A percentile compares a stretch with the other conserved stretches of the same genome.
Conservation (phyloP, 140 eudicot species). For the Senecio squalidus region DNA sequence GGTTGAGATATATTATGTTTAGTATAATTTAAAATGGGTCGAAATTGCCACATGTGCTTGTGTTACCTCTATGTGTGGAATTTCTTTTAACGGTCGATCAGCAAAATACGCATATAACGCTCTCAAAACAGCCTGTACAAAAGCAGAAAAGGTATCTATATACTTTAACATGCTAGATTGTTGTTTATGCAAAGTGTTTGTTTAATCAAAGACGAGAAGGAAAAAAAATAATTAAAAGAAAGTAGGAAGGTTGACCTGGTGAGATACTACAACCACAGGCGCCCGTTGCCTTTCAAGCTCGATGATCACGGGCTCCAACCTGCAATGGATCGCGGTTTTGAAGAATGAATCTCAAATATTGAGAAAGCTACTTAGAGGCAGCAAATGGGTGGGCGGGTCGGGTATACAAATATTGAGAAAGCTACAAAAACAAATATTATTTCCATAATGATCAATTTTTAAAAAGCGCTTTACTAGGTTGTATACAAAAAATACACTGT, state of each 20-base stretch:
- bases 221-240: neutral
- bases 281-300: conserved; percentile 99
- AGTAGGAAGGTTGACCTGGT: conserved; percentile 56
- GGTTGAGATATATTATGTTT: no score
- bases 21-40: no score
- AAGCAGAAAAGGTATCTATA: conserved; percentile 1
- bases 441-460: no score
- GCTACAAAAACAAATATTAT: no score
- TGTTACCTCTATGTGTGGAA: conserved; percentile 96
- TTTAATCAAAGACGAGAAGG: neutral
- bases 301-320: conserved; percentile 96
- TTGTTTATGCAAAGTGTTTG: neutral
- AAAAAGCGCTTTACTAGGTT: no score
- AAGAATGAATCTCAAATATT: neutral
- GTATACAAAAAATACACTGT: no score
- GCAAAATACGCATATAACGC: conserved; percentile 99
- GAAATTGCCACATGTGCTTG: neutral
- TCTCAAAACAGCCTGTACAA: conserved; percentile 80
- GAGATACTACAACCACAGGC: conserved; percentile 94
- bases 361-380: no score
- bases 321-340: conserved; percentile 15
- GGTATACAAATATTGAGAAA: no score
- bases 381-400: no score
- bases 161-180: neutral
- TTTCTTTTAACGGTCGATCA: conserved; percentile 89